These are phyloP conservation scores for barley (Hordeum vulgare) DNA, from an alignment of 176 grass and related monocot species.

Conservation along the genomic window DNA sequence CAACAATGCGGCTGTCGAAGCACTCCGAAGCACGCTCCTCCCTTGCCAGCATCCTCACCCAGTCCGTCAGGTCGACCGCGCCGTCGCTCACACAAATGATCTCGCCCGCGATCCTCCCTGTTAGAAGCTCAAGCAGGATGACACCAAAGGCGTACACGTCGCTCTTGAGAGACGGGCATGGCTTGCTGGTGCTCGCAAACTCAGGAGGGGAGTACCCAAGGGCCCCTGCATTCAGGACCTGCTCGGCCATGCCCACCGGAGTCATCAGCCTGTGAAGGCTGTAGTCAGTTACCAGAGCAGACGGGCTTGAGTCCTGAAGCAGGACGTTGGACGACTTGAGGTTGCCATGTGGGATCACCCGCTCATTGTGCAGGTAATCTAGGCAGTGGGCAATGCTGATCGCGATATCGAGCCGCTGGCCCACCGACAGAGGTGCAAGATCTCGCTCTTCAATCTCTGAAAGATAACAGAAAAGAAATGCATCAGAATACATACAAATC, in stretches of 20 bases:
- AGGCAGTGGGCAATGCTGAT: conserved; percentile 53
- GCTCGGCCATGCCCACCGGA: conserved; percentile 54
- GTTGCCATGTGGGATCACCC: conserved; percentile 85
- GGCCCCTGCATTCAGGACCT: conserved; percentile 67
- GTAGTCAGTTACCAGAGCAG: conserved; percentile 63
- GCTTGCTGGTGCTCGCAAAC: conserved; percentile 82
- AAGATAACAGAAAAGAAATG: conserved; percentile 14
- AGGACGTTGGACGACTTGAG: conserved; percentile 79
- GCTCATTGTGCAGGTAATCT: conserved; percentile 75
- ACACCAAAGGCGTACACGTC: conserved; percentile 92
- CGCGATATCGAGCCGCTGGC: conserved; percentile 52
- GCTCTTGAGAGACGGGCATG: conserved; percentile 78
- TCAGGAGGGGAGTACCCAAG: conserved; percentile 85
- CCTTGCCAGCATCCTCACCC: conserved; percentile 65
- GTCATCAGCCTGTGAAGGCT: conserved; percentile 82
- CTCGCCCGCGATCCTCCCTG: conserved; percentile 69
- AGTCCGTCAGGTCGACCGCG: conserved; percentile 80
- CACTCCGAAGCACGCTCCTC: conserved; percentile 67
- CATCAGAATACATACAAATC: not conserved
- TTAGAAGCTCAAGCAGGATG: conserved; percentile 77
- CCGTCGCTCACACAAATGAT: conserved; percentile 63
- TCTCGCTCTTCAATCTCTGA: conserved; percentile 61
- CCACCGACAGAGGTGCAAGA: conserved; percentile 42
- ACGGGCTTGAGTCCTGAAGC: conserved; percentile 34
- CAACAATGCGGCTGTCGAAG: conserved; percentile 46